phyloP scores from a whole-genome alignment of 495 filamentous ascomycete genomes.

The Cercophora newfieldiana region DNA sequence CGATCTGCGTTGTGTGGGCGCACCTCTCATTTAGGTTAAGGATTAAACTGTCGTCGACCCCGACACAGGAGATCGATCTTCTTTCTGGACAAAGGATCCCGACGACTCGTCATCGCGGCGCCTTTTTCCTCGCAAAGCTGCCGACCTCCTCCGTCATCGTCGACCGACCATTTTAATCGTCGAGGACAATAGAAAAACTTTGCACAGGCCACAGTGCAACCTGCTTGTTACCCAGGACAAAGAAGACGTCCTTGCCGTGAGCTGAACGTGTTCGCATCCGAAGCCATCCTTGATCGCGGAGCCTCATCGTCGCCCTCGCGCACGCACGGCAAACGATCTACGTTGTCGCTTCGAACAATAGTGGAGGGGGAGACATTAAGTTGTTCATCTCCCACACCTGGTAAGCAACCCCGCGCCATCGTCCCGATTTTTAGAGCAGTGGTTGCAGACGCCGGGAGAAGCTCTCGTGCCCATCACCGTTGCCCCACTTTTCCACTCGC shows the following conservation, averaged over 20 bases:
- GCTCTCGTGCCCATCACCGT: neutral
- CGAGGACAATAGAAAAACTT: constrained; percentile 40
- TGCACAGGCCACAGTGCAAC: constrained; percentile 40
- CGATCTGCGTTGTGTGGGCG: constrained; percentile 39
- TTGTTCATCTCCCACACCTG: constrained; percentile 93
- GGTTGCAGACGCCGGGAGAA: too few relatives aligned
- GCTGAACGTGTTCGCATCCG: constrained; percentile 23
- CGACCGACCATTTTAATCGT: constrained; percentile 31
- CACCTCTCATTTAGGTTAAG: constrained; percentile 41
- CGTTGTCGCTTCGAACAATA: constrained; percentile 35
- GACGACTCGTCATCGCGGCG: constrained; percentile 27
- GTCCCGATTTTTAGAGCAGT: neutral
- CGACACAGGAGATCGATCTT: constrained; percentile 33
- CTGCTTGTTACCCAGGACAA: constrained; percentile 29
- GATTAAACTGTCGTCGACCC: constrained; percentile 33
- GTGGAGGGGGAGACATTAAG: constrained; percentile 90
- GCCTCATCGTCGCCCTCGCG: constrained; percentile 13
- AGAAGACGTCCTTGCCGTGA: constrained; percentile 30
- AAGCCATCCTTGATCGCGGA: constrained; percentile 11
- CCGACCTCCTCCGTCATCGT: constrained; percentile 37
- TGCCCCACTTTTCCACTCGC: neutral
- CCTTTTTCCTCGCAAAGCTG: constrained; percentile 32
- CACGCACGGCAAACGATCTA: constrained; percentile 6
- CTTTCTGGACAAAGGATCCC: constrained; percentile 35
- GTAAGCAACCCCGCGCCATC: constrained; percentile 55